Conservation (phyloP, 306 rosid species). For the Vicia sativa region DNA sequence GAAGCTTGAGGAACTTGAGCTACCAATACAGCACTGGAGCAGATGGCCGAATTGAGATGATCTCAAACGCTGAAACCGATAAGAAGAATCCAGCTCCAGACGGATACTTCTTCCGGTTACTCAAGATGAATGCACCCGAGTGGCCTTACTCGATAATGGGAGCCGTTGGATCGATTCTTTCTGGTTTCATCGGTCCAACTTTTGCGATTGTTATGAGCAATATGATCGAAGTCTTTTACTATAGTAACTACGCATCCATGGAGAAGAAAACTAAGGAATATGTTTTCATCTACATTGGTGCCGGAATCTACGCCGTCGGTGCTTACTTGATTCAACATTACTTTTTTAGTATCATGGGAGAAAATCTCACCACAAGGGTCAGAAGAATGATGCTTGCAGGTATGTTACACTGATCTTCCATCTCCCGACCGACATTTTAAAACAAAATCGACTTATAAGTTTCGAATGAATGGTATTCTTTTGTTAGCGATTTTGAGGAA, state of each 20-base stretch:
- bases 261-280: slow-evolving; percentile 92
- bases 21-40: slow-evolving; percentile 94
- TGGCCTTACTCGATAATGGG: slow-evolving; percentile 99
- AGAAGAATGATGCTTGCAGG: slow-evolving; percentile 99
- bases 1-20: slow-evolving; percentile 91
- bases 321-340: slow-evolving; percentile 98
- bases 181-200: slow-evolving; percentile 95
- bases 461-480: background rate
- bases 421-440: slow-evolving; percentile 4
- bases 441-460: background rate
- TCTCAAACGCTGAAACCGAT: slow-evolving; percentile 91
- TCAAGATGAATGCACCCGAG: slow-evolving; percentile 89
- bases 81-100: slow-evolving; percentile 83
- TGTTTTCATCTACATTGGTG: slow-evolving; percentile 93
- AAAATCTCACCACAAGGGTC: slow-evolving; percentile 97
- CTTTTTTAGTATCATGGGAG: slow-evolving; percentile 98
- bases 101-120: slow-evolving; percentile 78
- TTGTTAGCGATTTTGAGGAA: slow-evolving; percentile 77
- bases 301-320: slow-evolving; percentile 88
- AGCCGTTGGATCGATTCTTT: slow-evolving; percentile 85
- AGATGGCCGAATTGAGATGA: slow-evolving; percentile 96
- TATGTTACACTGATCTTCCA: slow-evolving; percentile 29
- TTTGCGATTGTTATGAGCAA: slow-evolving; percentile 99
- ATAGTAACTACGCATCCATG: slow-evolving; percentile 73
- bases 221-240: slow-evolving; percentile 96